A percentile compares a stretch with the other conserved stretches of the same genome.
Conservation (phyloP, 106 monocot genomes). For the Agapanthus africanus region DNA sequence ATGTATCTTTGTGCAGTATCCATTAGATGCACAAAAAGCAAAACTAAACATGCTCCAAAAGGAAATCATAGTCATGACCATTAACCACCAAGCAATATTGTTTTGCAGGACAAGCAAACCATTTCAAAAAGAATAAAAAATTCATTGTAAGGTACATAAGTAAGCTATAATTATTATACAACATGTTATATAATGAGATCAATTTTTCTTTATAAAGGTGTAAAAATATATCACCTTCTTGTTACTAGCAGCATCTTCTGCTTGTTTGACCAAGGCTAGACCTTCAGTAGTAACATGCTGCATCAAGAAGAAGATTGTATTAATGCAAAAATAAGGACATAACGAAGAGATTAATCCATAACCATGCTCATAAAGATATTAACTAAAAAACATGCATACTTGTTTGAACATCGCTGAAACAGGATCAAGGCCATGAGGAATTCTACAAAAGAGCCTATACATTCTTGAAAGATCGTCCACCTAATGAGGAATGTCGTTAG, state of each 20-base stretch:
- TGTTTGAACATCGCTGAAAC: constrained; percentile 18
- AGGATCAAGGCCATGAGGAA: constrained; percentile 15
- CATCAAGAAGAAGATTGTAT: constrained; percentile 6
- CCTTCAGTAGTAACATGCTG: constrained; percentile 69
- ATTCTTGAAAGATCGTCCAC: constrained; percentile 25
- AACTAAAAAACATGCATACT: not conserved
- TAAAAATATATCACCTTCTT: constrained; percentile 35
- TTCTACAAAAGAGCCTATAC: constrained; percentile 15
- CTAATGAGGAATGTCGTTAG: not conserved
- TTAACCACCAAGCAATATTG: not conserved
- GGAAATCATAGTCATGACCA: not conserved
- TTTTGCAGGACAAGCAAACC: not conserved
- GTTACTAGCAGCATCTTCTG: constrained; percentile 61
- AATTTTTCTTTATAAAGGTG: no score
- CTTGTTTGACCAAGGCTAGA: constrained; percentile 51
- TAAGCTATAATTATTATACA: not conserved
- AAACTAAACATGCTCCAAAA: no score
- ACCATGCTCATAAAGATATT: not conserved
- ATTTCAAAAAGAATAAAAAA: not conserved
- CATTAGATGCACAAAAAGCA: no score
- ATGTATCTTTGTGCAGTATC: no score
- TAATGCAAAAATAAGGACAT: not conserved
- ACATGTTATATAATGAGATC: not conserved
- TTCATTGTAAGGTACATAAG: not conserved
- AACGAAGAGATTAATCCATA: not conserved